Evolutionary conservation across 805 yeast species (phyloP), one percentile per base, ranked within the genome.

Genomic region (Sungouiella thailandica): DNA sequence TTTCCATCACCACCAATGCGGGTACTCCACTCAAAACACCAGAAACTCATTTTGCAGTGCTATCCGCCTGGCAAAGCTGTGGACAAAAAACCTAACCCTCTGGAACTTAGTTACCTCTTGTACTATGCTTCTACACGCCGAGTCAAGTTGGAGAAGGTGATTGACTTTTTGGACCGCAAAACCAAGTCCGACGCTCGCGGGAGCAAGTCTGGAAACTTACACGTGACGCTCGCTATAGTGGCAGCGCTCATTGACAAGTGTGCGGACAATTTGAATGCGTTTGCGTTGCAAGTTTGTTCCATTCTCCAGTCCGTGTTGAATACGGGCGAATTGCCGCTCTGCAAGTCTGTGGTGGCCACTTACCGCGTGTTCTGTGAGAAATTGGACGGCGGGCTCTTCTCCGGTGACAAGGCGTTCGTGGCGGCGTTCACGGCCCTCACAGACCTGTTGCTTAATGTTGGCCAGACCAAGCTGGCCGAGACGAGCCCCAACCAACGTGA

Each of bases 91-190:
- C 95, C 98, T 11, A 89, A 90, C 56, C 78, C 95, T 2, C 86
- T 95, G 14, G 97, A 93, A 56, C 70, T 94, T 29, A 82, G 94
- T 39, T 87, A 88, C 53, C 68, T 90, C 46, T 62, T 90, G 20
- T 90, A 83, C 65, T 90, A 90, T 57, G 96, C 95, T 14, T 80
- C 94, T 25, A 82, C 96, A 4, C 70, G 97, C 48, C 70, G 96
- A 35, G 81, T 87, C 20, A 90, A 93, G 56, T 68, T 93, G 42
- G 93, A 85, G 47, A 90, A 90, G 51, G 96, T 90, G 14, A 83
- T 87, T 16, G 62, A 65, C 4, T 85, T 80, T 53, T 57, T 90
- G 33, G 71, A 72, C 32, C 74, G 70, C 46, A 80, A 78, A 54
- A 76, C 90, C 18, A 50, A 52, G 10, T 46, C 68, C 4, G 96